These are phyloP conservation scores for Mortierella antarctica DNA, from an alignment of 192 early-diverging fungal species.

Conservation along the genomic window DNA sequence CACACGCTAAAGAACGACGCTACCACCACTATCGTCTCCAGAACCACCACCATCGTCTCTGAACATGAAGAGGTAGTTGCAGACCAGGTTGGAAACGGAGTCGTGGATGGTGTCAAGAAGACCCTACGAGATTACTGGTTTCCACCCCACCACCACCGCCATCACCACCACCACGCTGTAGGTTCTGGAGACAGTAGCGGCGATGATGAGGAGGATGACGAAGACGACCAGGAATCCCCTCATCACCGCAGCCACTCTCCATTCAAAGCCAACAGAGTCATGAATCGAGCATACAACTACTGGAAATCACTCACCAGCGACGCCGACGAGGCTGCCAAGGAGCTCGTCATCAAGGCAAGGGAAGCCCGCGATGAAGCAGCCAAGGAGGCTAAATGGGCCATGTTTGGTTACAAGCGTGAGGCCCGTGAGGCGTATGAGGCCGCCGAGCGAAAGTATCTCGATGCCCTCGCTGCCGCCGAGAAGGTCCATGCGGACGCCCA, in stretches of 20 bases:
- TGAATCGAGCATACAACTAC: conserved; percentile 42
- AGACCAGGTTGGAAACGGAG: background rate
- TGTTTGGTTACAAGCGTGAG: conserved; percentile 45
- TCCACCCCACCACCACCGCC: background rate
- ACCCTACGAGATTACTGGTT: conserved; percentile 46
- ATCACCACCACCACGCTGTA: background rate
- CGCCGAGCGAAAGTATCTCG: conserved; percentile 35
- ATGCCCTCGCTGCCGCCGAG: conserved; percentile 33
- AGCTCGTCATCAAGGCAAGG: conserved; percentile 25
- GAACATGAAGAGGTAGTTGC: conserved; percentile 28
- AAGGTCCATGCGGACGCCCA: conserved; percentile 35
- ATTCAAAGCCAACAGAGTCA: conserved; percentile 14
- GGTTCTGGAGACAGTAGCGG: background rate
- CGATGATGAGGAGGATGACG: background rate
- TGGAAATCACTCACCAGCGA: conserved; percentile 42
- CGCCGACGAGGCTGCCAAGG: conserved; percentile 31
- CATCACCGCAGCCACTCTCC: background rate
- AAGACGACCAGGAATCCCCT: conserved; percentile 1
- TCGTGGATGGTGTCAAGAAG: conserved; percentile 20
- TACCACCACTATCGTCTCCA: conserved; percentile 28
- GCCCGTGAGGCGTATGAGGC: conserved; percentile 35
- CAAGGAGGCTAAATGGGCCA: conserved; percentile 46
- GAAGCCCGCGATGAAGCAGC: conserved; percentile 32
- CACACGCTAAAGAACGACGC: conserved; percentile 38
- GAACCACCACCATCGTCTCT: conserved; percentile 42